Evolutionary conservation across 2,329 filamentous ascomycete species (phyloP).

Genomic region (Fusarium sacchari): DNA sequence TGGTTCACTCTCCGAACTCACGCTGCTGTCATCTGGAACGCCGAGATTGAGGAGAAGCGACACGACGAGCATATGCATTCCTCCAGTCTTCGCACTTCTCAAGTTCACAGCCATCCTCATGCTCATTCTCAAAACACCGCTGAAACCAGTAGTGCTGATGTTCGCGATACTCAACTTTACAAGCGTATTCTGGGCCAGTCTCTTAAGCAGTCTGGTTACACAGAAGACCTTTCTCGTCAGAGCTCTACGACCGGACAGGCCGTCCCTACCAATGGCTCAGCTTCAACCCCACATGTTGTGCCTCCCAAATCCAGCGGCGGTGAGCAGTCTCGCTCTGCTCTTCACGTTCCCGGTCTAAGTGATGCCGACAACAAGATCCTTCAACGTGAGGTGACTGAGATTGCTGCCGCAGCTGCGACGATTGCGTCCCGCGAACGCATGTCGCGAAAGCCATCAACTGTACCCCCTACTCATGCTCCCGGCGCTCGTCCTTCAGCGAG

Average conservation of each 20-base stretch:
- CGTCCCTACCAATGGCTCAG: slow-evolving; percentile 54
- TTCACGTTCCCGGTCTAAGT: slow-evolving; percentile 75
- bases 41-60: slow-evolving; percentile 81
- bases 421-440: slow-evolving; percentile 80
- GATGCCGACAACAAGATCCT: slow-evolving; percentile 84
- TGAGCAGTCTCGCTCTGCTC: slow-evolving; percentile 53
- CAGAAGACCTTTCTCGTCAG: slow-evolving; percentile 57
- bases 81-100: slow-evolving; percentile 49
- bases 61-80: slow-evolving; percentile 61
- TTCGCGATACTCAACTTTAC: slow-evolving; percentile 89
- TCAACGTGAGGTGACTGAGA: slow-evolving; percentile 88
- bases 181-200: slow-evolving; percentile 94
- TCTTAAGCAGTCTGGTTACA: slow-evolving; percentile 81
- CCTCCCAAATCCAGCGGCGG: slow-evolving; percentile 70
- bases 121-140: slow-evolving; percentile 51
- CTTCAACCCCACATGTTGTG: slow-evolving; percentile 74
- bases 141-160: slow-evolving; percentile 69
- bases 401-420: slow-evolving; percentile 90
- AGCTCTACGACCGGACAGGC: slow-evolving; percentile 50
- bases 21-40: slow-evolving; percentile 96
- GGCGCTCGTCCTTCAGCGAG: slow-evolving; percentile 40
- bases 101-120: slow-evolving; percentile 47
- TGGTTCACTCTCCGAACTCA: slow-evolving; percentile 97
- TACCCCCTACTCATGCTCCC: slow-evolving; percentile 34
- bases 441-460: slow-evolving; percentile 52